Base-by-base conservation (phyloP, 1,284 basidiomycete genomes). In the Leucoagaricus sp. region DNA sequence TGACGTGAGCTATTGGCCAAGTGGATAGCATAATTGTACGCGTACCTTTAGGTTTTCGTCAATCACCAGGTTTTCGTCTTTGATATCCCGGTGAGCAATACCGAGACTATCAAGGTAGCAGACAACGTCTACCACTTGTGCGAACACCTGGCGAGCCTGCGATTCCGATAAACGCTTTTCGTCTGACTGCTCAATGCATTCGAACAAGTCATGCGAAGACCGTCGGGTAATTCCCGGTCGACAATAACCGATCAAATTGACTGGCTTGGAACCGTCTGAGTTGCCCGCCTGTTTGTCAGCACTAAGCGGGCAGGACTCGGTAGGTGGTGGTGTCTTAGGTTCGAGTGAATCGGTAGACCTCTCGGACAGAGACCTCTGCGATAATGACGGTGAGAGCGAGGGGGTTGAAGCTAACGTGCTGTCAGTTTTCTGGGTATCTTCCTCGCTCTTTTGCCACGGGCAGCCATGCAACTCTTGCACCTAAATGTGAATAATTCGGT, bases 1-100 rank as follows among this genome's bases (percentile, higher is more conserved):
- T 50, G n/a, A 15, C 59, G 15, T 60, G 33, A 26, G 40, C 41
- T 48, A 29, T 17, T 23, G 4, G 26, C 17, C 44, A 47, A 17
- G 12, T 31, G 17, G 31, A 47, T 9, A 38, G 46, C 4, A 6
- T 38, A 19, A n/a, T 28, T 45, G 28, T 48, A 54, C 13, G 60
- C 69, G 59, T 61, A 89, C 90, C 73, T 82, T 87, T 55, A 89
- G 75, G 61, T 89, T 74, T 53, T 76, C 76, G 69, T 95, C 93
- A 57, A 96, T 86, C 55, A 96, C 87, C 49, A 95, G 74, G 66
- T 97, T 97, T 72, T 97, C 94, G 67, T 96, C 94, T 70, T 97
- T 97, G 73, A 97, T 90, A 68, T 97, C 94, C 50, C 94, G 88
- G 69, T 97, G 94, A 21, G 85, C 85, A 60, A 96, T 89, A 4